Percentiles rank a stretch among this genome's conserved stretches.
phyloP scores from a whole-genome alignment of 495 filamentous ascomycete genomes.

The Lasiosphaeria ovina region DNA sequence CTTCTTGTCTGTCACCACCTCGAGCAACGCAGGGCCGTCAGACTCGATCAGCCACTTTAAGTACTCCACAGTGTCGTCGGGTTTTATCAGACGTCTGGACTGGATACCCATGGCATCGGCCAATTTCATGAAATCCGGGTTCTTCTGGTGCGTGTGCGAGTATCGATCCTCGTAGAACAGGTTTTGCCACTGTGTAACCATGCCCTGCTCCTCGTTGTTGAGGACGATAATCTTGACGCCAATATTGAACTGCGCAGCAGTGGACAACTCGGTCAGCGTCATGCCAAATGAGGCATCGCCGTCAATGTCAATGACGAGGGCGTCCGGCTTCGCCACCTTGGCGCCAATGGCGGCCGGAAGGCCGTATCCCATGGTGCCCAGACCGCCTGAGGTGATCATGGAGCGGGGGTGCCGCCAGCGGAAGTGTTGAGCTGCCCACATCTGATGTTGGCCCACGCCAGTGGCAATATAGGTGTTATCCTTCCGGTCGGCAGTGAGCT shows the following conservation, averaged over 20 bases:
- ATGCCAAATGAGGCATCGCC: slow-evolving; percentile 97
- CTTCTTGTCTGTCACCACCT: slow-evolving; percentile 73
- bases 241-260: slow-evolving; percentile 87
- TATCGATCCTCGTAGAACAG: slow-evolving; percentile 92
- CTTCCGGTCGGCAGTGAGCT: slow-evolving; percentile 70
- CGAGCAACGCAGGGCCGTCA: slow-evolving; percentile 72
- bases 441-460: slow-evolving; percentile 94
- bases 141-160: slow-evolving; percentile 86
- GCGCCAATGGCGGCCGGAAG: slow-evolving; percentile 91
- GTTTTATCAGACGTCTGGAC: slow-evolving; percentile 60
- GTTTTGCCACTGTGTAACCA: slow-evolving; percentile 96
- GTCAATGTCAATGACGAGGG: slow-evolving; percentile 89
- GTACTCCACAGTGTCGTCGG: slow-evolving; percentile 70
- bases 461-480: slow-evolving; percentile 81
- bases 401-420: slow-evolving; percentile 83
- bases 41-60: slow-evolving; percentile 86
- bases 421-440: slow-evolving; percentile 96
- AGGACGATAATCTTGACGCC: slow-evolving; percentile 87
- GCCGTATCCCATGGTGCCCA: slow-evolving; percentile 95
- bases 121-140: slow-evolving; percentile 84
- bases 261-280: slow-evolving; percentile 90
- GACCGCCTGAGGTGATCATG: slow-evolving; percentile 87
- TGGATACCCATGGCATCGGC: slow-evolving; percentile 81
- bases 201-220: slow-evolving; percentile 96
- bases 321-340: slow-evolving; percentile 83